These are phyloP conservation scores for Geranium brycei DNA, from an alignment of 345 rosid species.

Conservation along the genomic window DNA sequence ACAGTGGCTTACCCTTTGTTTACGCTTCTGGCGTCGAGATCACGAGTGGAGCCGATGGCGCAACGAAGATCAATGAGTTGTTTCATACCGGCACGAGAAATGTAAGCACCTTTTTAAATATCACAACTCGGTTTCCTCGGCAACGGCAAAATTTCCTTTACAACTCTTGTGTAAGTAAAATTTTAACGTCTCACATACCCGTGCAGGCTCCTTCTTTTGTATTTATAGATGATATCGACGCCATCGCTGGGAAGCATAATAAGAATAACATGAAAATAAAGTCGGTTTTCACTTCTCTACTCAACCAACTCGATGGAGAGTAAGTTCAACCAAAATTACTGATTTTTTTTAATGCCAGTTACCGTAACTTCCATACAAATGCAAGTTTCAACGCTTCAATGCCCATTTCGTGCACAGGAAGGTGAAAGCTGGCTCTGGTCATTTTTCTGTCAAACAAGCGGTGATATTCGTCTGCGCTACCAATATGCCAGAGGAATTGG, in stretches of 20 bases:
- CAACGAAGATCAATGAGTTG: conserved; percentile 86
- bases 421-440: conserved; percentile 77
- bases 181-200: conserved; percentile 6
- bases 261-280: conserved; percentile 77
- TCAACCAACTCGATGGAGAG: conserved; percentile 94
- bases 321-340: conserved; percentile 22
- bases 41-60: conserved; percentile 83
- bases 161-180: not conserved
- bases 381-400: not conserved
- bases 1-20: conserved; percentile 90
- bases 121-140: not conserved
- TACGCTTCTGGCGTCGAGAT: conserved; percentile 98
- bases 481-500: conserved; percentile 92
- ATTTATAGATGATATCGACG: conserved; percentile 96
- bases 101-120: conserved; percentile 32
- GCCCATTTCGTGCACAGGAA: conserved; percentile 37
- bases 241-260: conserved; percentile 92
- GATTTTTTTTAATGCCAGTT: not conserved
- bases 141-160: not conserved
- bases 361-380: not conserved
- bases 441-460: conserved; percentile 87
- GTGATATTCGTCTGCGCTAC: conserved; percentile 98
- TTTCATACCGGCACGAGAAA: conserved; percentile 83
- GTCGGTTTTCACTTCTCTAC: conserved; percentile 79
- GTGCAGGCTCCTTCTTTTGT: conserved; percentile 89